phyloP scores from a whole-genome alignment of 129 eudicot genomes.

The Flaveria brownii region DNA sequence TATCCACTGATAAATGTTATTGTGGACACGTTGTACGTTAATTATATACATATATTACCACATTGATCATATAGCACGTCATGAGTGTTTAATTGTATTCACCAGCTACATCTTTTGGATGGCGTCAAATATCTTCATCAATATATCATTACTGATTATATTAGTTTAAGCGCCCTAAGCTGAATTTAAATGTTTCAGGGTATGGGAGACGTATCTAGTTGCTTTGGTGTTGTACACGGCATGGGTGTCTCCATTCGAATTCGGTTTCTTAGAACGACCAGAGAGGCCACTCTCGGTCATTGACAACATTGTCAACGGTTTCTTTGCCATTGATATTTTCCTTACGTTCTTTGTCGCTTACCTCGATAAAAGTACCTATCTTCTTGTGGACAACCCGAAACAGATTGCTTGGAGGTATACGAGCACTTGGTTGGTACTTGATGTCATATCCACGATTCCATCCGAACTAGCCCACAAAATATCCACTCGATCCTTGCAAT shows the following conservation, averaged over 20 bases:
- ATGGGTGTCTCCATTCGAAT: slow-evolving; percentile 64
- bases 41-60: too few species aligned
- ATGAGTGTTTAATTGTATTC: too few species aligned
- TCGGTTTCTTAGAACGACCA: slow-evolving; percentile 50
- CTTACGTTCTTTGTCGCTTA: slow-evolving; percentile 62
- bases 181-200: slow-evolving; percentile 30
- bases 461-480: slow-evolving; percentile 52
- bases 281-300: slow-evolving; percentile 35
- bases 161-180: not conserved
- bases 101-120: too few species aligned
- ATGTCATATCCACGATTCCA: slow-evolving; percentile 69
- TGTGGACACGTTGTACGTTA: too few species aligned
- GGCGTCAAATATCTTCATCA: too few species aligned
- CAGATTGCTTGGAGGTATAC: slow-evolving; percentile 67
- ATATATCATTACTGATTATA: too few species aligned
- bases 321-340: slow-evolving; percentile 46
- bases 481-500: slow-evolving; percentile 42
- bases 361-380: slow-evolving; percentile 44
- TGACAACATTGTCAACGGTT: slow-evolving; percentile 46
- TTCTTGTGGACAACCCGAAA: slow-evolving; percentile 44
- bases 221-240: slow-evolving; percentile 53
- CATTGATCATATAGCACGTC: too few species aligned
- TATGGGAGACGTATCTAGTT: slow-evolving; percentile 58
- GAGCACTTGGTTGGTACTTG: slow-evolving; percentile 58
- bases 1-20: too few species aligned